Conservation (phyloP, 805 yeast species). For the Candida railenensis region DNA sequence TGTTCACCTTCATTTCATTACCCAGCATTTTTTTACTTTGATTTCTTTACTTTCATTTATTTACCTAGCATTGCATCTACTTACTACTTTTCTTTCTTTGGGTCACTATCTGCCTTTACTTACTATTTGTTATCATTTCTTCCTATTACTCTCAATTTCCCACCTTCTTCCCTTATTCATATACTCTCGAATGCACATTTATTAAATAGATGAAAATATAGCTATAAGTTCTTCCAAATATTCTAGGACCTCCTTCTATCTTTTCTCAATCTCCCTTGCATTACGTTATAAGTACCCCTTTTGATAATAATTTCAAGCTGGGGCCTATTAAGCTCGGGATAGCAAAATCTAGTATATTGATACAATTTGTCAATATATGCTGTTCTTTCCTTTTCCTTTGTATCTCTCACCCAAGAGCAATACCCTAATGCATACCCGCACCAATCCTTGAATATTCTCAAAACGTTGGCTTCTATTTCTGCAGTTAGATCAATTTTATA, state of each 20-base stretch:
- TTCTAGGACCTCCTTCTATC: conserved; percentile 45
- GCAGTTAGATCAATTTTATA: conserved; percentile 53
- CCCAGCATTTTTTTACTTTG: too few relatives aligned
- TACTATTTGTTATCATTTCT: too few relatives aligned
- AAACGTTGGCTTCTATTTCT: conserved; percentile 50
- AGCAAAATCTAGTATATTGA: conserved; percentile 44
- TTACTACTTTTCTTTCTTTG: too few relatives aligned
- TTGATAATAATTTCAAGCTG: conserved; percentile 71
- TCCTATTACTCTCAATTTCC: too few relatives aligned
- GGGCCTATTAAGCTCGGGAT: conserved; percentile 49
- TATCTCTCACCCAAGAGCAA: conserved; percentile 83
- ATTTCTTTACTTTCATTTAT: too few relatives aligned
- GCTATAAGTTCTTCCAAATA: neutral
- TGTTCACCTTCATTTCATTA: too few relatives aligned
- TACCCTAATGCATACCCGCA: conserved; percentile 74
- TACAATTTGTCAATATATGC: conserved; percentile 49
- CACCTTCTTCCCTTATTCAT: too few relatives aligned
- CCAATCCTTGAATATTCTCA: conserved; percentile 52
- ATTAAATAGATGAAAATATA: too few relatives aligned
- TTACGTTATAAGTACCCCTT: conserved; percentile 75
- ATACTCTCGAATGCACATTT: too few relatives aligned
- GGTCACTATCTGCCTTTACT: too few relatives aligned
- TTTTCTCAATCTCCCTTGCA: conserved; percentile 75
- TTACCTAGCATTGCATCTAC: too few relatives aligned
- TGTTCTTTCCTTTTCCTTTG: conserved; percentile 52